Percentiles rank a stretch among this genome's conserved stretches.
Evolutionary conservation across 148 eudicot species (phyloP).

Genomic region (Vaccinium macrocarpon): DNA sequence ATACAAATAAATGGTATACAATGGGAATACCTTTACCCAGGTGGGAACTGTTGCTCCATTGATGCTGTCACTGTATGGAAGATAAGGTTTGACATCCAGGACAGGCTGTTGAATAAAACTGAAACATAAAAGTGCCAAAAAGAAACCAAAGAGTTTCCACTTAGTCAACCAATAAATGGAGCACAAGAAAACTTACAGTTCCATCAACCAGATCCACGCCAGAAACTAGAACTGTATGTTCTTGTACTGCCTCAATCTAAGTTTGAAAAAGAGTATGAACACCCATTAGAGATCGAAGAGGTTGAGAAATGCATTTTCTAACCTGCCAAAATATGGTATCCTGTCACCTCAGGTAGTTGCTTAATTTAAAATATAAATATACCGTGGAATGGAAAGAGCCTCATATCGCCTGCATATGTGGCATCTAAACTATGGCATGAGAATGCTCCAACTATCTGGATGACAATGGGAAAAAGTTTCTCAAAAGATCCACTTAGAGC

Average conservation of each 20-base stretch:
- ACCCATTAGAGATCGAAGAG: background rate
- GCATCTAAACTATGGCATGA: background rate
- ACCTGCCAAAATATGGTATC: background rate
- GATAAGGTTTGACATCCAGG: slow-evolving; percentile 91
- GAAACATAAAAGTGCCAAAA: background rate
- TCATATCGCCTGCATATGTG: background rate
- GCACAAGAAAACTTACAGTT: slow-evolving; percentile 56
- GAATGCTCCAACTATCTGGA: background rate
- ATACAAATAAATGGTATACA: background rate
- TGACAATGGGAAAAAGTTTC: background rate
- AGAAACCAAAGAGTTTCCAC: background rate
- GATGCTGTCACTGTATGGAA: slow-evolving; percentile 87
- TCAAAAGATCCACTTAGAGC: background rate
- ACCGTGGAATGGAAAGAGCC: too few species aligned
- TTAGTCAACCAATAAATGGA: background rate
- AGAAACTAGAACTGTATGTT: slow-evolving; percentile 65
- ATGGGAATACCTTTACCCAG: slow-evolving; percentile 73
- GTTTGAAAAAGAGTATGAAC: slow-evolving; percentile 12
- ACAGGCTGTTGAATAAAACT: slow-evolving; percentile 59
- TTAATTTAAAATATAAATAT: background rate
- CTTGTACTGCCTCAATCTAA: slow-evolving; percentile 78
- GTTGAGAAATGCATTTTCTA: slow-evolving; percentile 7
- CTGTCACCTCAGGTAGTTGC: background rate
- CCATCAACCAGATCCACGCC: slow-evolving; percentile 98
- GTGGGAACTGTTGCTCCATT: slow-evolving; percentile 66